Percentiles rank a stretch among this genome's conserved stretches.
These are phyloP conservation scores for Salix dunnii DNA, from an alignment of 345 rosid species.

Conservation along the genomic window DNA sequence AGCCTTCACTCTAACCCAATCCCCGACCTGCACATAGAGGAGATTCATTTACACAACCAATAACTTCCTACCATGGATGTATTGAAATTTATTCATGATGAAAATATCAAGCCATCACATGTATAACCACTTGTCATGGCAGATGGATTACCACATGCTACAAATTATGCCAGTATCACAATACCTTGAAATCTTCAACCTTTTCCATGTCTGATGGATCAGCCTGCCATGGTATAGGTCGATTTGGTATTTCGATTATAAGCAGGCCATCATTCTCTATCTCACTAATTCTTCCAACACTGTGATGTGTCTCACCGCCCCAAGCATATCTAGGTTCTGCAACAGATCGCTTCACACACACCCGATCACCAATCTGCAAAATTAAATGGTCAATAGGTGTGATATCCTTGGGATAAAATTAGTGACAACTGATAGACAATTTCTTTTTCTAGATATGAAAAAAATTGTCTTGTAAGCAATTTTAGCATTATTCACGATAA, in stretches of 20 bases:
- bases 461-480: too few relatives aligned
- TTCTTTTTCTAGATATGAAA: background rate
- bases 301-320: slow-evolving; percentile 99
- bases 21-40: slow-evolving; percentile 66
- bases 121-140: background rate
- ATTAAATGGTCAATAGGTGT: slow-evolving; percentile 8
- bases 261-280: slow-evolving; percentile 96
- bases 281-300: slow-evolving; percentile 88
- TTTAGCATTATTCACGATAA: too few relatives aligned
- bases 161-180: too few relatives aligned
- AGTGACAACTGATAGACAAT: background rate
- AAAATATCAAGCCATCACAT: background rate
- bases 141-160: too few relatives aligned
- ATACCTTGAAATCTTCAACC: slow-evolving; percentile 92
- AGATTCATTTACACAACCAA: background rate
- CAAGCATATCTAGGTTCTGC: slow-evolving; percentile 99
- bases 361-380: slow-evolving; percentile 82
- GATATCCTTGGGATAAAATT: slow-evolving; percentile 7
- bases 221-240: slow-evolving; percentile 93
- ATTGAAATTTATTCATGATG: background rate
- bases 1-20: slow-evolving; percentile 94
- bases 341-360: slow-evolving; percentile 96
- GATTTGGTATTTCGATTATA: slow-evolving; percentile 84
- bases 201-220: slow-evolving; percentile 99
- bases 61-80: too few relatives aligned